A percentile compares a stretch with the other conserved stretches of the same genome.
Conservation (phyloP, 2,329 filamentous ascomycete species). For the Botrytis medusae region DNA sequence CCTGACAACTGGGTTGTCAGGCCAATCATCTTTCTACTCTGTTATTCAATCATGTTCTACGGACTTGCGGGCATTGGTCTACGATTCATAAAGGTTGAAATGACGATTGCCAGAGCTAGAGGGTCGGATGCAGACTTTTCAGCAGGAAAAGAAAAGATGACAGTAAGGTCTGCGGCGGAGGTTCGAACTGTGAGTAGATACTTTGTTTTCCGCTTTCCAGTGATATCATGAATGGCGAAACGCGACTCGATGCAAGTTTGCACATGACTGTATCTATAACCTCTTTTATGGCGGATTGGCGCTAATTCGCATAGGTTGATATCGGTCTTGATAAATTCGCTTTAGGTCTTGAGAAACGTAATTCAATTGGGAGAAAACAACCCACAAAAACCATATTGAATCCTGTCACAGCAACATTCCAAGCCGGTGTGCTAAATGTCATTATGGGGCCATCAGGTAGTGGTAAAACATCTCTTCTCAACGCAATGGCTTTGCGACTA, state of each 20-base stretch:
- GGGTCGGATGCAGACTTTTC: conserved; percentile 60
- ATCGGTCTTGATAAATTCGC: conserved; percentile 65
- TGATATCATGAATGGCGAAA: not conserved
- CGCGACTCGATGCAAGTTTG: not conserved
- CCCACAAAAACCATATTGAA: conserved; percentile 62
- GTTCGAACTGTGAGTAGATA: conserved; percentile 46
- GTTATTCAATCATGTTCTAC: conserved; percentile 64
- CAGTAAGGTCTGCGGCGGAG: conserved; percentile 51
- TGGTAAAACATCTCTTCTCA: conserved; percentile 74
- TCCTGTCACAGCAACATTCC: conserved; percentile 65
- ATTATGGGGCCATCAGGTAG: conserved; percentile 80
- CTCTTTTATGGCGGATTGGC: not conserved
- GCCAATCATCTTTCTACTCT: conserved; percentile 62
- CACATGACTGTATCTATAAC: not conserved
- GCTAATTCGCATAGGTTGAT: conserved; percentile 48
- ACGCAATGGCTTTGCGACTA: conserved; percentile 68
- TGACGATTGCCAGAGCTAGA: conserved; percentile 65
- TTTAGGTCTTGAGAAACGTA: conserved; percentile 63
- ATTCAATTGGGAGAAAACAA: conserved; percentile 50
- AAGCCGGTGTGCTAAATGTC: conserved; percentile 67
- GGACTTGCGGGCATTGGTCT: conserved; percentile 60
- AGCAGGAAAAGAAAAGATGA: conserved; percentile 69
- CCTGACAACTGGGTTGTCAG: conserved; percentile 65
- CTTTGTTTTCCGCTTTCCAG: not conserved
- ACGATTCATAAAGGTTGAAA: conserved; percentile 64